Evolutionary conservation across 768 basidiomycete genomes (phyloP).

Genomic region (Macrolepiota dolichaula): DNA sequence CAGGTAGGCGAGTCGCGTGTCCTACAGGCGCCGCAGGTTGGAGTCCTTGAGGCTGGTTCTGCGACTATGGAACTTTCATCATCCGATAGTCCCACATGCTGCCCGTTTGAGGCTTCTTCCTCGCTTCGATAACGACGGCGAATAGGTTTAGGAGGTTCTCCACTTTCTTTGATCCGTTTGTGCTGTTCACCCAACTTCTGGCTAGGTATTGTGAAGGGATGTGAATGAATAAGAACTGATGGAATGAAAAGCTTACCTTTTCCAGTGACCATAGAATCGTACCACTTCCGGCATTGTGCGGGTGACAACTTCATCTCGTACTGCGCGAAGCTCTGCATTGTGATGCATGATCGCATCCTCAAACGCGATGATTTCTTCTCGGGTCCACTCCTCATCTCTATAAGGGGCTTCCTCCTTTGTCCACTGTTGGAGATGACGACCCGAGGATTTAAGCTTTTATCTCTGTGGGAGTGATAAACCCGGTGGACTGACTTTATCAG

Average conservation of each 20-base stretch:
- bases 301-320: constrained; percentile 69
- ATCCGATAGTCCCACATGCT: constrained; percentile 53
- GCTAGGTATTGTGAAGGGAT: constrained; percentile 31
- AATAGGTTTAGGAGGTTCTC: constrained; percentile 31
- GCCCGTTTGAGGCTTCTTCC: constrained; percentile 39
- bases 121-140: constrained; percentile 32
- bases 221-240: not conserved
- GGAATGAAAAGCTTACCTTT: constrained; percentile 49
- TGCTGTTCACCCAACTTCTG: constrained; percentile 70
- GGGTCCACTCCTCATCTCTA: constrained; percentile 68
- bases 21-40: constrained; percentile 79
- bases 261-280: constrained; percentile 84
- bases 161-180: constrained; percentile 39
- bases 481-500: constrained; percentile 55
- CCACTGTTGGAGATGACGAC: constrained; percentile 48
- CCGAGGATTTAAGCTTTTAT: not conserved
- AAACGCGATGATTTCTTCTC: constrained; percentile 68
- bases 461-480: not conserved
- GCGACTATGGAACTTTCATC: constrained; percentile 77
- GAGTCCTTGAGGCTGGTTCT: constrained; percentile 45
- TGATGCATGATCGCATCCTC: constrained; percentile 71
- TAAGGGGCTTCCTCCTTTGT: constrained; percentile 63
- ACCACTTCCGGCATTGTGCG: constrained; percentile 76
- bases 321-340: constrained; percentile 77
- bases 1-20: constrained; percentile 75